These are phyloP conservation scores for Trichodelitschia bisporula DNA, from an alignment of 495 filamentous ascomycete genomes.

Conservation along the genomic window DNA sequence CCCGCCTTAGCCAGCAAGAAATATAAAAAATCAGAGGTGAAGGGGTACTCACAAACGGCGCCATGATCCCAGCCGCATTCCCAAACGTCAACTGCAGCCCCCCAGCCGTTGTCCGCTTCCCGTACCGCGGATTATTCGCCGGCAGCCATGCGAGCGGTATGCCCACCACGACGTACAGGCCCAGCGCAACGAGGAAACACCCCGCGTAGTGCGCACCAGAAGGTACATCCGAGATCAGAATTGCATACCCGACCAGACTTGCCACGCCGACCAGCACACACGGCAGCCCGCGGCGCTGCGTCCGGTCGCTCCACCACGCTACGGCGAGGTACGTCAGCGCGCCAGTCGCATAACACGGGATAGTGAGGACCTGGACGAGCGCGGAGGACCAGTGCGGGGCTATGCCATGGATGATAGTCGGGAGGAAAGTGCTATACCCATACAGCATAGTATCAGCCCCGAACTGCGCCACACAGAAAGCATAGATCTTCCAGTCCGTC, in stretches of 20 bases:
- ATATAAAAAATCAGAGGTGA: background rate
- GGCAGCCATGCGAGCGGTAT: slow-evolving; percentile 45
- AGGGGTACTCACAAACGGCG: slow-evolving; percentile 31
- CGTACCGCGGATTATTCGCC: slow-evolving; percentile 36
- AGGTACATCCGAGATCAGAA: slow-evolving; percentile 32
- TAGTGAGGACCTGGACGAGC: slow-evolving; percentile 48
- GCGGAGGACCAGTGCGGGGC: slow-evolving; percentile 30
- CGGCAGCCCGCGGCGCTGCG: slow-evolving; percentile 35
- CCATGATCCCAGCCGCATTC: slow-evolving; percentile 44
- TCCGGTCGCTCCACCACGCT: slow-evolving; percentile 34
- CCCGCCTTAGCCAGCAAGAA: background rate
- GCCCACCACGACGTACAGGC: slow-evolving; percentile 45
- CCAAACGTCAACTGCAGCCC: slow-evolving; percentile 46
- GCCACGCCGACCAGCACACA: slow-evolving; percentile 29
- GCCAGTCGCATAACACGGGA: slow-evolving; percentile 50
- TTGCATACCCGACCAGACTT: slow-evolving; percentile 40
- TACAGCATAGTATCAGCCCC: slow-evolving; percentile 52
- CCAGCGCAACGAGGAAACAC: slow-evolving; percentile 44
- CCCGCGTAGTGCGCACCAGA: slow-evolving; percentile 44
- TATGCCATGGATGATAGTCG: slow-evolving; percentile 50
- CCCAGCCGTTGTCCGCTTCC: slow-evolving; percentile 44
- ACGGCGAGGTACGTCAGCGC: slow-evolving; percentile 37
- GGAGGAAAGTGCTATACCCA: slow-evolving; percentile 51
- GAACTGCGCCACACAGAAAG: slow-evolving; percentile 42
- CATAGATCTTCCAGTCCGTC: slow-evolving; percentile 37